Percentiles rank a stretch among this genome's conserved stretches.
Conservation (phyloP, 129 eudicot genomes). For the Flaveria linearis region DNA sequence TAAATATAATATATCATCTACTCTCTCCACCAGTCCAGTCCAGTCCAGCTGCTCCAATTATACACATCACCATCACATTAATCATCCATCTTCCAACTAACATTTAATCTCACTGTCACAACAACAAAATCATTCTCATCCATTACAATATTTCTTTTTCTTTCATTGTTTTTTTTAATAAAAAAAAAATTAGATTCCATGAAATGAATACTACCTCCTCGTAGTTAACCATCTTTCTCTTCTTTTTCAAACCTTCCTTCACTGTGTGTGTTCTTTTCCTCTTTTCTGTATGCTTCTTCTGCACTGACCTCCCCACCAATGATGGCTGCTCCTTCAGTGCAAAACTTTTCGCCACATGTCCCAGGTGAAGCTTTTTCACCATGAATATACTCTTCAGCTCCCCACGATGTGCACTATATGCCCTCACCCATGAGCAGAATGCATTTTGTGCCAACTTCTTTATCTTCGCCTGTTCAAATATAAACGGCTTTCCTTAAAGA, state of each 20-base stretch:
- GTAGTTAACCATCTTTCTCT: constrained; percentile 39
- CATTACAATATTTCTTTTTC: neutral
- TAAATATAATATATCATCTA: too few species aligned
- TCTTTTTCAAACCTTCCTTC: constrained; percentile 49
- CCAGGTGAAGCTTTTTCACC: constrained; percentile 97
- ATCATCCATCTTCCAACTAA: constrained; percentile 5
- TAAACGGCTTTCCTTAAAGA: neutral
- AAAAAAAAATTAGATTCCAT: too few species aligned
- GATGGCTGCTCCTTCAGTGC: constrained; percentile 95
- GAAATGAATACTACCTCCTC: constrained; percentile 18
- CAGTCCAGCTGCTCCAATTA: constrained; percentile 23
- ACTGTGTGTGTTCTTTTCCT: constrained; percentile 59
- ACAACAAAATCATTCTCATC: neutral
- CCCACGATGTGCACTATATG: constrained; percentile 94
- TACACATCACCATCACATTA: constrained; percentile 14
- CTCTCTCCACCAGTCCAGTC: neutral
- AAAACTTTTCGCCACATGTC: constrained; percentile 93
- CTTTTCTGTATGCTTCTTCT: constrained; percentile 64
- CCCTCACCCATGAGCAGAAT: constrained; percentile 94
- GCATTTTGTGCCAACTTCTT: constrained; percentile 66
- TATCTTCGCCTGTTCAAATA: constrained; percentile 45
- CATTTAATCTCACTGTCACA: constrained; percentile 22
- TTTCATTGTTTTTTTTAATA: neutral
- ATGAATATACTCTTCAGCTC: constrained; percentile 78
- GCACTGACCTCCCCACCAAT: constrained; percentile 70